Evolutionary conservation across 2,329 filamentous ascomycete genomes (phyloP).

Genomic region (Colletotrichum salicis): DNA sequence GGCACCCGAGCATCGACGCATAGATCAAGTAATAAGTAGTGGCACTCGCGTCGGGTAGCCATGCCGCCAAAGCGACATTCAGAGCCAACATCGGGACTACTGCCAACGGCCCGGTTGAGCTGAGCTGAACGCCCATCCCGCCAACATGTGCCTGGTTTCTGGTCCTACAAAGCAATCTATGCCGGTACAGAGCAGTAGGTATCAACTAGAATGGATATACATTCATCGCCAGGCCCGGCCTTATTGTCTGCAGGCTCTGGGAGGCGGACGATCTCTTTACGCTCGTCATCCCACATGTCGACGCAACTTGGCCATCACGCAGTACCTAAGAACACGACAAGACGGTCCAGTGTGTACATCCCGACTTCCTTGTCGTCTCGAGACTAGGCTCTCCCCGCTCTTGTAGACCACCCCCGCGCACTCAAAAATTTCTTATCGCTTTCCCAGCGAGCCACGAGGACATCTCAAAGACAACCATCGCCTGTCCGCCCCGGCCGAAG

Average conservation of each 20-base stretch:
- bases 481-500: constrained; percentile 27
- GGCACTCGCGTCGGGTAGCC: not conserved
- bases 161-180: not conserved
- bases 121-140: not conserved
- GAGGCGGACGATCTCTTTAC: not conserved
- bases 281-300: constrained; percentile 28
- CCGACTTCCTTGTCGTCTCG: constrained; percentile 22
- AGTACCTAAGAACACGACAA: not conserved
- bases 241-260: not conserved
- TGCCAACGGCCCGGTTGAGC: not conserved
- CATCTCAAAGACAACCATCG: constrained; percentile 20
- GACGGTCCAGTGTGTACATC: not conserved
- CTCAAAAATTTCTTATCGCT: constrained; percentile 25
- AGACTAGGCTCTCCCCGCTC: constrained; percentile 28
- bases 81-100: not conserved
- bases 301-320: constrained; percentile 10
- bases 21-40: not conserved
- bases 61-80: not conserved
- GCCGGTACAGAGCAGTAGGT: not conserved
- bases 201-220: too few species aligned
- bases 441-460: constrained; percentile 23
- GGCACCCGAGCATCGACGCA: constrained; percentile 2
- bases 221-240: not conserved
- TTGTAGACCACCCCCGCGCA: constrained; percentile 10
- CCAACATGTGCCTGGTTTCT: not conserved